Percentiles rank a stretch among this genome's conserved stretches.
Conservation (phyloP, 2,329 filamentous ascomycete genomes). For the Pezicula carpinea region DNA sequence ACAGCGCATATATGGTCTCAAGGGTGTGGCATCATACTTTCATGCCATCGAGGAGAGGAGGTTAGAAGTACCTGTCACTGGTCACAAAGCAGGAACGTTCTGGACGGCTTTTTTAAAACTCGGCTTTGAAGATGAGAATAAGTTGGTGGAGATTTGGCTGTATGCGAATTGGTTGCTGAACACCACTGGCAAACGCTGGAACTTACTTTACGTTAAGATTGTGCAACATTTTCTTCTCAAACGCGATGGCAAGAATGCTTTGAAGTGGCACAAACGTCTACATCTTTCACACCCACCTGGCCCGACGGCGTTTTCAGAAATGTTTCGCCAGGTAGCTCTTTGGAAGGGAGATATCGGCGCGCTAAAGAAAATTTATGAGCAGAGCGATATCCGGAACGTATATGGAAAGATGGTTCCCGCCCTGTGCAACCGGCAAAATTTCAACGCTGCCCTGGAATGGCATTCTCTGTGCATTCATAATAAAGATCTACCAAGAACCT, state of each 20-base stretch:
- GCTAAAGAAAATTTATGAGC: slow-evolving; percentile 37
- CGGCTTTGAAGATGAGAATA: slow-evolving; percentile 25
- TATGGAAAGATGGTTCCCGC: slow-evolving; percentile 38
- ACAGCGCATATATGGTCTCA: slow-evolving; percentile 34
- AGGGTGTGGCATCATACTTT: slow-evolving; percentile 40
- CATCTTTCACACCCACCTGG: slow-evolving; percentile 23
- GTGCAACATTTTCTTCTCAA: slow-evolving; percentile 34
- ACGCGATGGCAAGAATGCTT: slow-evolving; percentile 12
- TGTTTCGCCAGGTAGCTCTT: slow-evolving; percentile 25
- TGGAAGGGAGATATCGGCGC: slow-evolving; percentile 24
- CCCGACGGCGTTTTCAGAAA: slow-evolving; percentile 32
- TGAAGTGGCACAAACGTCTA: slow-evolving; percentile 25
- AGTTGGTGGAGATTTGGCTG: slow-evolving; percentile 32
- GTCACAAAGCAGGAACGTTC: slow-evolving; percentile 34
- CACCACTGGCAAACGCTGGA: slow-evolving; percentile 30
- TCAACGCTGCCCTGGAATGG: slow-evolving; percentile 38
- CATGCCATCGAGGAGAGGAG: slow-evolving; percentile 30
- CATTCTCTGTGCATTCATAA: slow-evolving; percentile 37
- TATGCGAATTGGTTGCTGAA: slow-evolving; percentile 37
- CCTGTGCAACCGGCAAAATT: slow-evolving; percentile 32
- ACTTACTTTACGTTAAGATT: slow-evolving; percentile 37
- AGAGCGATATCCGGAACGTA: slow-evolving; percentile 32
- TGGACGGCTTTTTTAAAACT: slow-evolving; percentile 41
- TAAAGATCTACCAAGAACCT: slow-evolving; percentile 35
- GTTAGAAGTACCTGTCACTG: slow-evolving; percentile 34